Base-by-base conservation (phyloP, 257 asterid species). In the Ajuga chamaepitys region DNA sequence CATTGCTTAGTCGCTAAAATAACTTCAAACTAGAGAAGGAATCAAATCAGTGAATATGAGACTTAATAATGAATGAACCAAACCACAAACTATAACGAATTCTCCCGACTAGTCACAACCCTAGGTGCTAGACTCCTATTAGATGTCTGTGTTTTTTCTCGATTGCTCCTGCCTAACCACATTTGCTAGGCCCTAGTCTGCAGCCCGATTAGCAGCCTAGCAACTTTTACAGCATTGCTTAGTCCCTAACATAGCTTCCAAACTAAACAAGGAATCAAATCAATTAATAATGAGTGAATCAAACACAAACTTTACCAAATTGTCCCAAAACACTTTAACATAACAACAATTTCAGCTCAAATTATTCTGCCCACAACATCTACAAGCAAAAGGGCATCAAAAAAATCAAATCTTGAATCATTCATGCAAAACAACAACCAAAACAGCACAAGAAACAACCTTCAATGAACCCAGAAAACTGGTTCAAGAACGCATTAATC, bases 401-500 rank as follows among this genome's bases (percentile, higher is more conserved):
- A 50, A 47, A 66, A n/a, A 48, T 44, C 62, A 64, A 54, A 52
- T 35, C 47, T 61, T 57, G 52, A 65, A 67, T 10, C 63, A 58
- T 30, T n/a, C 42, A 51, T 8, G 58, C 55, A n/a, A 34, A 53
- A 64, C 6, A 24, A 68, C 35, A 74, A 32, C 1, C 7, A 25
- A 62, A 59, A 54, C 14, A 45, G 62, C 50, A 9, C n/a, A 55
- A 32, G 25, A n/a, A 35, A 41, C 17, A 51, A 81, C 84, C 78
- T 55, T 78, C 97, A 66, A 92, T 82, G 73, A 87, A 71, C 60
- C 77, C 87, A 20, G 97, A 80, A 64, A 92, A 83, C 66, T 92
- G 95, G 67, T 78, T 77, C 86, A 94, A 85, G 78, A 90, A 84
- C 62, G 72, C 83, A 78, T 88, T 94, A 76, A 94, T 82, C 87